A percentile compares a stretch with the other conserved stretches of the same genome.
phyloP scores from a whole-genome alignment of 2,329 filamentous ascomycete genomes.

The Clonostachys solani region DNA sequence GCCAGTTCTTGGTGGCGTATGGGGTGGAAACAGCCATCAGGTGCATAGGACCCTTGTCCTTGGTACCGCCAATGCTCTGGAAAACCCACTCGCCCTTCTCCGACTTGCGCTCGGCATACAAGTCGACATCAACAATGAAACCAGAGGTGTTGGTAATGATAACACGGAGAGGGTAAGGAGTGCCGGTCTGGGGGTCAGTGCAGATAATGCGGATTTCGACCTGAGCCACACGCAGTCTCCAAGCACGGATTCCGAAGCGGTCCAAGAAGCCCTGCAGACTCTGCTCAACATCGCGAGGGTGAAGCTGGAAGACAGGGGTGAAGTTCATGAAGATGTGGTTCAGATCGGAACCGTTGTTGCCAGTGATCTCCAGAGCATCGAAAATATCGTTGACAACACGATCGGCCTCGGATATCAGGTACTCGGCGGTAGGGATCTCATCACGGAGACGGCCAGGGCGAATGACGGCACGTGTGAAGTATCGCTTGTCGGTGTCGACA shows the following conservation, averaged over 20 bases:
- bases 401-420: constrained; percentile 95
- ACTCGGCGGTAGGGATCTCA: constrained; percentile 97
- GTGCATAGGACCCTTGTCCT: constrained; percentile 94
- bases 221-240: constrained; percentile 93
- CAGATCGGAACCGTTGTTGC: constrained; percentile 97
- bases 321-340: constrained; percentile 99
- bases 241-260: constrained; percentile 89
- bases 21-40: constrained; percentile 85
- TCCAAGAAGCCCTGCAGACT: constrained; percentile 94
- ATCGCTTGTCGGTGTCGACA: constrained; percentile 93
- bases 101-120: constrained; percentile 96
- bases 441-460: constrained; percentile 90
- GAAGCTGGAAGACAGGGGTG: constrained; percentile 89
- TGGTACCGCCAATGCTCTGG: constrained; percentile 93
- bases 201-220: constrained; percentile 98
- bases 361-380: constrained; percentile 95
- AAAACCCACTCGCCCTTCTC: constrained; percentile 99
- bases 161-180: constrained; percentile 87
- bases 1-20: constrained; percentile 96
- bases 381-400: constrained; percentile 96
- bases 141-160: constrained; percentile 98
- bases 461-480: constrained; percentile 96
- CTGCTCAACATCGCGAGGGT: constrained; percentile 85
- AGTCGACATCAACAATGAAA: constrained; percentile 95
- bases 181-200: constrained; percentile 80